These are phyloP conservation scores for Withania somnifera DNA, from an alignment of 305 asterid species.

Conservation along the genomic window DNA sequence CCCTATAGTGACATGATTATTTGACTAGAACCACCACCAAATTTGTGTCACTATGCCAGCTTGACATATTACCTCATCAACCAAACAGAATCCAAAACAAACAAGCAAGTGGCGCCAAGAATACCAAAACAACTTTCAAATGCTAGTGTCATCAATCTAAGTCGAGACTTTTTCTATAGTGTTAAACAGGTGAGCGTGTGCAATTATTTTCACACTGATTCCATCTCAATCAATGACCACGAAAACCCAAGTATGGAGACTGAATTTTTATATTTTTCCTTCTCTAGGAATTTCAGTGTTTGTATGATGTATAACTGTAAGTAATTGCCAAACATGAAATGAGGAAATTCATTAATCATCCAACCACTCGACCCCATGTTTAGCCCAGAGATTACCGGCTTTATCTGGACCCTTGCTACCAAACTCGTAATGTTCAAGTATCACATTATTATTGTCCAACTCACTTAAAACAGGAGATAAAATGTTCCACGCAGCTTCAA, in stretches of 20 bases:
- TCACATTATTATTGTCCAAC: conserved; percentile 20
- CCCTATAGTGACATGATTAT: background rate
- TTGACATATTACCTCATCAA: background rate
- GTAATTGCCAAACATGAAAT: background rate
- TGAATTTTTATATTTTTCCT: background rate
- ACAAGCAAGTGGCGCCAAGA: background rate
- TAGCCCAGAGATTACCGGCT: conserved; percentile 36
- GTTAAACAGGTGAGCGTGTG: background rate
- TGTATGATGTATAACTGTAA: background rate
- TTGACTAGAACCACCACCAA: background rate
- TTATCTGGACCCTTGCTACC: conserved; percentile 40
- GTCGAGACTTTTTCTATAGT: background rate
- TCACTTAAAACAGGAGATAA: conserved; percentile 31
- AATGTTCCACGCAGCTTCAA: conserved; percentile 33
- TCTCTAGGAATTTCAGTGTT: background rate
- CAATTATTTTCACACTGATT: background rate
- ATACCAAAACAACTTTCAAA: background rate
- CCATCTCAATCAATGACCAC: background rate
- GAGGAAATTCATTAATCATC: conserved; percentile 15
- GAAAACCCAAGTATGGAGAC: background rate
- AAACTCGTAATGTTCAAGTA: conserved; percentile 21
- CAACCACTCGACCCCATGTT: conserved; percentile 30
- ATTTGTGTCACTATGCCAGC: background rate
- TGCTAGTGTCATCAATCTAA: background rate
- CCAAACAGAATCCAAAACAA: background rate